phyloP scores from a whole-genome alignment of 768 basidiomycete species.

The Sporobolomyces pararoseus region DNA sequence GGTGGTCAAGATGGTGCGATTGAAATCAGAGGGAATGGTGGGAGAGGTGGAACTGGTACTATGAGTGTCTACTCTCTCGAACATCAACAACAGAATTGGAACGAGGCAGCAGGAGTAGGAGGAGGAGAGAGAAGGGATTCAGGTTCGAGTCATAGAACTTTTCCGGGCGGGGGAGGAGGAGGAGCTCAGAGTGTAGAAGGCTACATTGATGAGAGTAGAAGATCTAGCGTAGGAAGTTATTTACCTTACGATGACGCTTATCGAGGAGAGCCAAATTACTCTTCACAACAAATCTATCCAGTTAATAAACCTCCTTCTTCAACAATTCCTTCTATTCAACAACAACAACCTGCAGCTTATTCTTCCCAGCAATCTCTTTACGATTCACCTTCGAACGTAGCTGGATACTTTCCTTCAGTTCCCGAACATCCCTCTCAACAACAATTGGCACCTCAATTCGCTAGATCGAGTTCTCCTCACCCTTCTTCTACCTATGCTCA shows the following conservation, averaged over 20 bases:
- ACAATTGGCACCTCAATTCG: not conserved
- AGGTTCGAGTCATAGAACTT: slow-evolving; percentile 10
- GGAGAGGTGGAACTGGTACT: slow-evolving; percentile 5
- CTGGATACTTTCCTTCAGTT: slow-evolving; percentile 14
- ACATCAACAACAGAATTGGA: slow-evolving; percentile 1
- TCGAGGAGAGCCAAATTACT: slow-evolving; percentile 1
- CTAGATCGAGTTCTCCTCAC: slow-evolving; percentile 6
- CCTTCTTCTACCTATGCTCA: slow-evolving; percentile 1
- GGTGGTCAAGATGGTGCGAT: slow-evolving; percentile 38
- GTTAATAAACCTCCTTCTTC: not conserved
- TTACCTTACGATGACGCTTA: slow-evolving; percentile 35
- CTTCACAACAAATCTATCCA: not conserved
- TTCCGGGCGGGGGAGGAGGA: not conserved
- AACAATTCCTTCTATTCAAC: slow-evolving; percentile 15
- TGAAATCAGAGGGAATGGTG: slow-evolving; percentile 26
- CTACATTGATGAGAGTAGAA: slow-evolving; percentile 21
- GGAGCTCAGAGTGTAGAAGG: slow-evolving; percentile 16
- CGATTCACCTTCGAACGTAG: not conserved
- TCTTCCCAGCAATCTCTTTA: not conserved
- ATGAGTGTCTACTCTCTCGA: slow-evolving; percentile 41
- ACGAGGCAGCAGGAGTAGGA: not conserved
- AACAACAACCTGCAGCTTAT: not conserved
- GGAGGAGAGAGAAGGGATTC: slow-evolving; percentile 12
- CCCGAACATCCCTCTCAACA: slow-evolving; percentile 5
- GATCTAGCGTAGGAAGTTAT: slow-evolving; percentile 14